Evolutionary conservation across 2,329 filamentous ascomycete genomes (phyloP).

Genomic region (Fusarium nygamai): DNA sequence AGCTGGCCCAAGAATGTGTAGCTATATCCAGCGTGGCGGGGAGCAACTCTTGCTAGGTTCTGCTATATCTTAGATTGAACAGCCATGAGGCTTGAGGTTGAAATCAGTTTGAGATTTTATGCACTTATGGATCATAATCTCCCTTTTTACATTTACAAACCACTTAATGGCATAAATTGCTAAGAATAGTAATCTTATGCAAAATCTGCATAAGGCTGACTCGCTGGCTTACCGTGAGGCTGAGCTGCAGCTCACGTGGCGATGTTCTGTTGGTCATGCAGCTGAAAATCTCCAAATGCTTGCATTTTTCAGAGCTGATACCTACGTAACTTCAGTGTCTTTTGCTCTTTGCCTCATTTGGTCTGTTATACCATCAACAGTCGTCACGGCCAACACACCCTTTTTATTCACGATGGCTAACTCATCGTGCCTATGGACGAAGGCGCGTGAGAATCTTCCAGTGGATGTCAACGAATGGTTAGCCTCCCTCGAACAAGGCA

Average conservation of each 20-base stretch:
- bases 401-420: neutral
- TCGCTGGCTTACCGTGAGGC: neutral
- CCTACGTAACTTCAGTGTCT: neutral
- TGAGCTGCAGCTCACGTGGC: neutral
- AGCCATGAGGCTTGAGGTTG: neutral
- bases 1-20: rapidly evolving
- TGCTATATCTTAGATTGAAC: neutral
- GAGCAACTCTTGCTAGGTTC: no score
- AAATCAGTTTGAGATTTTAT: rapidly evolving
- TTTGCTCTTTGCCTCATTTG: neutral
- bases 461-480: rapidly evolving
- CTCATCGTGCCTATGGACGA: rapidly evolving
- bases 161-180: rapidly evolving
- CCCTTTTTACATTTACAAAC: neutral
- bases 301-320: neutral
- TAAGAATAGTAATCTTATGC: neutral
- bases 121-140: neutral
- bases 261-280: neutral
- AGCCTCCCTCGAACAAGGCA: neutral
- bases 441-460: rapidly evolving
- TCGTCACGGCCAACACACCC: neutral
- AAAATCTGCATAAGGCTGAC: neutral
- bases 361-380: neutral
- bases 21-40: rapidly evolving
- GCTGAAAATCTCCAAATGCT: neutral